Evolutionary conservation across 2,329 filamentous ascomycete species (phyloP), one percentile per base, ranked within the genome.

Genomic region (Trichoderma aggressivum): DNA sequence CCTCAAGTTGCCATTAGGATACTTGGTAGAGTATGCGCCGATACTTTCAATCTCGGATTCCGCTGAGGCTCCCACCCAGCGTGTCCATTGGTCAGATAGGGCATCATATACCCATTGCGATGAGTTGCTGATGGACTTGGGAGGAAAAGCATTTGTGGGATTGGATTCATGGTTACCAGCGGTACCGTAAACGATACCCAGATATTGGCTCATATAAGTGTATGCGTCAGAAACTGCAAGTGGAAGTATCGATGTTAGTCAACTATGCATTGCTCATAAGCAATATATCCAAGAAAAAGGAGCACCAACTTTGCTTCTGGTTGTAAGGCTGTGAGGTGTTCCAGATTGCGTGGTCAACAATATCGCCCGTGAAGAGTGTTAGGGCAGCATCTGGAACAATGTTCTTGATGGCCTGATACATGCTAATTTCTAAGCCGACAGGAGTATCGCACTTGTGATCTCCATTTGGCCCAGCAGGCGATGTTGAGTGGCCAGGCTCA

Each of bases 361-460:
- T 82, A 72, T 90, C 88, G 7, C 88, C 88, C 0, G 88, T 90
- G 78, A 88, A 90, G 63, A 90, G 82, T n/a, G 83, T 80, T 72
- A 90, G 88, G 2, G 82, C 81, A 0, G 85, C 83, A 71, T 87
- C 80, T 1, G 83, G 83, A 0, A 81, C 83, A 16, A 86, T 72
- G 8, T 79, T 73, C 59, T 80, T 81, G 74, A 89, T 88, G 11
- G 84, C 83, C 0, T 82, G 80, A 72, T 88, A 84, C 85, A 89
- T 85, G 79, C 86, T 89, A 64, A 85, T 76, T 74, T 89, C 86
- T 1, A 89, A 81, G 18, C 76, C 80, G 16, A 83, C 72, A 0
- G 87, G 88, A 0, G 82, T 76, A 74, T 89, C 87, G 71, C 87
- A 89, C 4, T 84, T 83, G 60, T 85, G 81, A 64, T 89, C 84